Base-by-base conservation (phyloP, 1,284 basidiomycete species). In the Ustilago tritici region DNA sequence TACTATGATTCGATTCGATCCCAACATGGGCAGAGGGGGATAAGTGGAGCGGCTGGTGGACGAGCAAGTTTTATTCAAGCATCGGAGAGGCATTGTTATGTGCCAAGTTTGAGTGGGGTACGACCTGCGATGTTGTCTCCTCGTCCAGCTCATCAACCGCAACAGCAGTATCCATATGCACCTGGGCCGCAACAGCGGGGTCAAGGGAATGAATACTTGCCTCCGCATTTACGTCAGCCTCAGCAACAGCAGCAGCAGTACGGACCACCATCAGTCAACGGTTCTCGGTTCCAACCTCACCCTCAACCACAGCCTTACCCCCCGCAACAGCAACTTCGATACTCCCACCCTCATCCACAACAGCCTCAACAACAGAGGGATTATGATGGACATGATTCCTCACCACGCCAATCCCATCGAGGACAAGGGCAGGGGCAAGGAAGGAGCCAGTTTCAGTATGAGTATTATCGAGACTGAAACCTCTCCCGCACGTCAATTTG, bases 401-500 rank as follows among this genome's bases (percentile, higher is more conserved):
- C 19, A 35, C 38, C 34, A 11, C 54, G 10, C 12, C 55, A 64
- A 12, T 28, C 28, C 31, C 10, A 49, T 49, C 23, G 23, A 49
- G 46, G 9, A 17, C 59, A 40, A 10, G 15, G 32, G 12, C 1
- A 17, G 32, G 17, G 23, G 23, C 23, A 28, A 17, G n/a, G 32
- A n/a, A 9, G 19, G 15, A 58, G 38, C 32, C 62, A 65, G 23
- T 70, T 70, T 17, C 62, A 65, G 11, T 62, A 58, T n/a, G 69
- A 70, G 15, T 65, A 65, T 41, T 70, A 70, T 47, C 69, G 56
- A 28, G 57, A 60, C 15, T 69, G 35, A 34, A 31, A 1, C 4
- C 10, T 46, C 46, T 5, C 41, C n/a, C 23, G 4, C 8, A 8
- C 23, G 23, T 3, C 23, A 28, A 28, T 28, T 28, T 28, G 23